A percentile compares a stretch with the other conserved stretches of the same genome.
Conservation (phyloP, 2,329 filamentous ascomycete genomes). For the Claviceps sorghi region DNA sequence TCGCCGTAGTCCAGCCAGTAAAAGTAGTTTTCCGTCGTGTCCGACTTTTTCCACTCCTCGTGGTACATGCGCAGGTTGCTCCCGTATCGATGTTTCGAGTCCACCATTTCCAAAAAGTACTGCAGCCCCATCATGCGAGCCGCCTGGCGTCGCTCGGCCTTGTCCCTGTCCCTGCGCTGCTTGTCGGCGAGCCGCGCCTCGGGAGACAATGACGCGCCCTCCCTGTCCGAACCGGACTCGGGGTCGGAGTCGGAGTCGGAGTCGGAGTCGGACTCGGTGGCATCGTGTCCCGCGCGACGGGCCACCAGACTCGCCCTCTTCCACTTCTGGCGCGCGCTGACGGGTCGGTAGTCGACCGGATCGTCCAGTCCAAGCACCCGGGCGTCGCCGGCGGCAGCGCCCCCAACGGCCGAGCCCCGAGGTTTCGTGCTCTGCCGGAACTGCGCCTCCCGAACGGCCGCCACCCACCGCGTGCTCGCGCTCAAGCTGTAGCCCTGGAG, state of each 20-base stretch:
- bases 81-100: constrained; percentile 76
- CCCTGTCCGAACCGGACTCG: too few relatives aligned
- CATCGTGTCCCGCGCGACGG: constrained; percentile 56
- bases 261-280: constrained; percentile 33
- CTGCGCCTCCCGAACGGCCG: constrained; percentile 45
- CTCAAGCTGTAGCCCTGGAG: constrained; percentile 54
- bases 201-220: constrained; percentile 13
- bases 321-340: constrained; percentile 54
- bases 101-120: constrained; percentile 77
- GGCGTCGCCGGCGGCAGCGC: constrained; percentile 2
- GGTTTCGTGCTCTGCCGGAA: constrained; percentile 38
- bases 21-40: constrained; percentile 80
- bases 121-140: constrained; percentile 72
- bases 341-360: constrained; percentile 9
- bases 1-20: constrained; percentile 82
- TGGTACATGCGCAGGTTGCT: constrained; percentile 73
- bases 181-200: constrained; percentile 24
- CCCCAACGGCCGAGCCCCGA: constrained; percentile 15
- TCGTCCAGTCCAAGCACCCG: constrained; percentile 7
- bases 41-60: constrained; percentile 61
- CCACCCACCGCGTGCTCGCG: constrained; percentile 55
- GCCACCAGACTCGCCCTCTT: constrained; percentile 58
- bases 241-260: constrained; percentile 32
- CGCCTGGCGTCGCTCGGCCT: constrained; percentile 44
- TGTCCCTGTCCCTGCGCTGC: constrained; percentile 31